phyloP scores from a whole-genome alignment of 208 protist genomes.

The Acanthamoeba royreba region DNA sequence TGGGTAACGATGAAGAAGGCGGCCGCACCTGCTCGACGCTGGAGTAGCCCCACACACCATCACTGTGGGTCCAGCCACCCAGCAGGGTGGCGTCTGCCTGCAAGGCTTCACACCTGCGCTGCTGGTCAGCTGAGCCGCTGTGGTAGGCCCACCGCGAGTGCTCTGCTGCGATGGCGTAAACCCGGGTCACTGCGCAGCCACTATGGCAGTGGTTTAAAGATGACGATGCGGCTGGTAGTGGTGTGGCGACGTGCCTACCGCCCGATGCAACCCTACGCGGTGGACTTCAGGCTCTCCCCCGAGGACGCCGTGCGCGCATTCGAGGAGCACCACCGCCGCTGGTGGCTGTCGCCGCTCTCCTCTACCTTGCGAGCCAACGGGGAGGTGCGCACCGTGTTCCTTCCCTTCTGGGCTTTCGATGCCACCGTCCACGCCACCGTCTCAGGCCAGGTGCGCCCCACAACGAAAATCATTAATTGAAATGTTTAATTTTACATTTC shows the following conservation, averaged over 20 bases:
- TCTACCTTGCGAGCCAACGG: neutral
- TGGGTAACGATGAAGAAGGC: no score
- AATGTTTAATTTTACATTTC: neutral
- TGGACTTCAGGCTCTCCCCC: neutral
- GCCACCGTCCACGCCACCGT: neutral
- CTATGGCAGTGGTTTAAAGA: neutral
- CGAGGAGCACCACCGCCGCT: neutral
- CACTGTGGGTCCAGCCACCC: no score
- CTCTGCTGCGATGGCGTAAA: neutral
- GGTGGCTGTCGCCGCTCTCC: neutral
- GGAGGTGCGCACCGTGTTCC: neutral
- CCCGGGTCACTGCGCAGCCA: neutral
- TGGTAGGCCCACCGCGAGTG: neutral
- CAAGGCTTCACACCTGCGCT: no score
- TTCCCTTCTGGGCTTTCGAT: neutral
- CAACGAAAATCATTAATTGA: neutral
- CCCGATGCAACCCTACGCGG: neutral
- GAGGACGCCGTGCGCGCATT: neutral
- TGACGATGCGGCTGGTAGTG: neutral
- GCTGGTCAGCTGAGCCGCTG: no score
- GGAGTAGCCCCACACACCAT: no score
- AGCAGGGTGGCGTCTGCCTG: no score
- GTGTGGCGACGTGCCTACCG: neutral
- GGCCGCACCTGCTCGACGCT: no score
- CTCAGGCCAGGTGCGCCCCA: neutral